Percentiles rank a stretch among this genome's conserved stretches.
Conservation (phyloP, 108 stramenopile genomes). For the Cyclotella baltica region DNA sequence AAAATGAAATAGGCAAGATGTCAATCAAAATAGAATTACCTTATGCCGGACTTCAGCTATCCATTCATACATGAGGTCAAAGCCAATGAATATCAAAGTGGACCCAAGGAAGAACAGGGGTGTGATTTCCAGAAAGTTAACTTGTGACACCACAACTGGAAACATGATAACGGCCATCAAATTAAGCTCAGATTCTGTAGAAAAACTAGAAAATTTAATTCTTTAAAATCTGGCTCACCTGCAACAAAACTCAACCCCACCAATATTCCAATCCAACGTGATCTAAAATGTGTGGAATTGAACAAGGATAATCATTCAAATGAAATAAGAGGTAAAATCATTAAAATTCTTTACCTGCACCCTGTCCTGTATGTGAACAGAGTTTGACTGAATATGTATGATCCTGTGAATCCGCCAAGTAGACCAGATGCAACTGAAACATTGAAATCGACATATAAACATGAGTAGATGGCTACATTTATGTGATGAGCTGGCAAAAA, state of each 20-base stretch:
- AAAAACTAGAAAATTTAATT: background rate
- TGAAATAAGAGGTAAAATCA: no score
- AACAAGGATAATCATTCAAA: no score
- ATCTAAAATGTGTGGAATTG: conserved; percentile 26
- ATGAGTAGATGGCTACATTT: background rate
- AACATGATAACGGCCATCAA: background rate
- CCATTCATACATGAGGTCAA: conserved; percentile 97
- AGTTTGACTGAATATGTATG: conserved; percentile 98
- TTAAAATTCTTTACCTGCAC: conserved; percentile 13
- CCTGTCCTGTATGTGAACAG: conserved; percentile 96
- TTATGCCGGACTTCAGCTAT: conserved; percentile 89
- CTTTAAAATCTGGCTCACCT: background rate
- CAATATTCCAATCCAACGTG: conserved; percentile 77
- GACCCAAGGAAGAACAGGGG: conserved; percentile 95
- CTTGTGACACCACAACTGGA: conserved; percentile 67
- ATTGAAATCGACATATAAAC: background rate
- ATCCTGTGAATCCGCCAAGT: conserved; percentile 91
- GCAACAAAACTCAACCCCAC: conserved; percentile 66
- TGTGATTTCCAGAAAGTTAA: conserved; percentile 79
- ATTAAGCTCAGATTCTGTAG: background rate
- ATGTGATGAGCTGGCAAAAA: background rate
- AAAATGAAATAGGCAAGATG: no score
- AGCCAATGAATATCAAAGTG: conserved; percentile 90
- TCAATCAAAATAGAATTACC: conserved; percentile 44
- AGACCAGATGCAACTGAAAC: conserved; percentile 77